Base-by-base conservation (phyloP, 441 rosid species). In the Arabidopsis hybrid region DNA sequence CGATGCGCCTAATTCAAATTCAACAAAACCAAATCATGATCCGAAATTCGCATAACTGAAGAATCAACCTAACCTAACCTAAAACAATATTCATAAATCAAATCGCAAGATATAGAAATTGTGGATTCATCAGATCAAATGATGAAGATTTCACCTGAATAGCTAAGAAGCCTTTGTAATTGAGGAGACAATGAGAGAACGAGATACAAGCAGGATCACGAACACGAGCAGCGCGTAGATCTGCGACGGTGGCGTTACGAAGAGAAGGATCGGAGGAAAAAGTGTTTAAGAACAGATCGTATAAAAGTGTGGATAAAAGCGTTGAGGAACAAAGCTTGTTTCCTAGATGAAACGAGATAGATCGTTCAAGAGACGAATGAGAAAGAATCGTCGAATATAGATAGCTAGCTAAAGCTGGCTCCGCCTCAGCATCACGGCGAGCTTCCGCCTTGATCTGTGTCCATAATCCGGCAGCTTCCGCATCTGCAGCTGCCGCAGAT, bases 241-340 rank as follows among this genome's bases (percentile, higher is more conserved):
- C 99, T 36, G 97, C 94, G 51, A 95, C 95, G 76, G 97, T 82
- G 61, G 99, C 97, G 67, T 94, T 83, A 18, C 88, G 80, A 5
- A 94, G 91, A 29, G 86, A 69, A 6, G 87, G 88, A 58, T 92
- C 97, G 11, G 90, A 82, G 65, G 97, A 66, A 89, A 92, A 87
- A 60, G 93, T 87, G 78, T 82, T 87, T 50, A 95, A 86, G 73
- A 92, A 95, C 31, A 92, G 93, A 78, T 92, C 97, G 74, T 95
- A 95, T 6, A 95, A 82, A 63, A 91, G 91, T 5, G 96, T 95
- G 6, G 99, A 89, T 66, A 92, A 94, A 26, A 95, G 91, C 36
- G 97, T 90, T 39, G 99, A 89, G 70, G 97, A 95, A 85, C 96
- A 95, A 36, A 95, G 96, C 87, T 95, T 95, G 87, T 95, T 95